A percentile compares a stretch with the other conserved stretches of the same genome.
These are phyloP conservation scores for Colletotrichum zoysiae DNA, from an alignment of 2,329 filamentous ascomycete genomes.

Conservation along the genomic window DNA sequence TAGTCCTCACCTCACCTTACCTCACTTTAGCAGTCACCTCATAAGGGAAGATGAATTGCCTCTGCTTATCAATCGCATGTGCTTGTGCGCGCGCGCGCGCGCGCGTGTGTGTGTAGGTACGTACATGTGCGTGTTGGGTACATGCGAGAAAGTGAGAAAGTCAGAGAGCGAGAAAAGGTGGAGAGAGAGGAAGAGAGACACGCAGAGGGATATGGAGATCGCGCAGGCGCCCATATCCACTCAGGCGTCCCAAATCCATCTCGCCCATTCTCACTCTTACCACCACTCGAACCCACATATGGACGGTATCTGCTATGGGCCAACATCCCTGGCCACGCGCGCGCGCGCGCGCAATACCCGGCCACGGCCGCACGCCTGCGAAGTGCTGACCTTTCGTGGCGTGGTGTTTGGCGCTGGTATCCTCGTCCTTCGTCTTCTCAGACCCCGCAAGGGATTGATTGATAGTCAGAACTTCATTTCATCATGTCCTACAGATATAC, in stretches of 20 bases:
- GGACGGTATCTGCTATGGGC: conserved; percentile 1
- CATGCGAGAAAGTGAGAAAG: neutral
- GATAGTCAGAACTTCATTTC: conserved; percentile 13
- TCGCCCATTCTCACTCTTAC: neutral
- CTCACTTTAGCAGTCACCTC: neutral
- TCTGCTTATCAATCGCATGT: conserved; percentile 4
- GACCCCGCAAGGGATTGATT: conserved; percentile 1
- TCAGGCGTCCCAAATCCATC: conserved; percentile 1
- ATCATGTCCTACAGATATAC: conserved; percentile 10
- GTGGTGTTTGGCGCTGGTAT: neutral
- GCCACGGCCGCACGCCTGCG: conserved; percentile 5
- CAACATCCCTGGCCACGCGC: conserved; percentile 13
- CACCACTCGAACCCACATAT: conserved; percentile 12
- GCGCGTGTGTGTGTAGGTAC: neutral
- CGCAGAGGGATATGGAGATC: neutral
- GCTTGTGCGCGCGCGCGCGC: too few species aligned
- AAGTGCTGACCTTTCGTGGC: conserved; percentile 4
- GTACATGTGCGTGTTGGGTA: neutral
- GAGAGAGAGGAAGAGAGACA: neutral
- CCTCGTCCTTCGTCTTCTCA: neutral
- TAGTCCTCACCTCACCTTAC: conserved; percentile 13
- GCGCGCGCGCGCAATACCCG: conserved; percentile 1
- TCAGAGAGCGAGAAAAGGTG: neutral
- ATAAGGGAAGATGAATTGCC: conserved; percentile 1
- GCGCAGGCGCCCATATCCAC: conserved; percentile 9